phyloP scores from a whole-genome alignment of 1,139 yeast species.

The Barnettozyma hawaiiensis region DNA sequence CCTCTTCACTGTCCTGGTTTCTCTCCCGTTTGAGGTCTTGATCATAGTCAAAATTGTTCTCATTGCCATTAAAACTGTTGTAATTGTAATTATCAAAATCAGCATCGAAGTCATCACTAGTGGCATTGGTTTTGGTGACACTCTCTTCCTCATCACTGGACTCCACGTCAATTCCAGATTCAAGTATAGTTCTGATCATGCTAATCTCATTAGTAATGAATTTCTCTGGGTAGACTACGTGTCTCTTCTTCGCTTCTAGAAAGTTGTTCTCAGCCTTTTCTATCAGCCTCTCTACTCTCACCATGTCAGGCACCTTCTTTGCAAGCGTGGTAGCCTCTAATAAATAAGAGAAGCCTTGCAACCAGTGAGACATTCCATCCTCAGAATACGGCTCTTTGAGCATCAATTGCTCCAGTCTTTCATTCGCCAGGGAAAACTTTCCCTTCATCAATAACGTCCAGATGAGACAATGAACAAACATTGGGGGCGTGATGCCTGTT shows the following conservation, averaged over 20 bases:
- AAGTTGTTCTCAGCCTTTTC: conserved; percentile 11
- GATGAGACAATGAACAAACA: conserved; percentile 11
- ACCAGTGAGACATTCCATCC: conserved; percentile 21
- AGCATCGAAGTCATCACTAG: background rate
- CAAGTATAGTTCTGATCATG: conserved; percentile 8
- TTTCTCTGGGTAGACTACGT: conserved; percentile 17
- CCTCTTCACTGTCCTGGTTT: conserved; percentile 1
- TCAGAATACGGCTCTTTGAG: conserved; percentile 15
- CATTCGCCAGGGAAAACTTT: conserved; percentile 16
- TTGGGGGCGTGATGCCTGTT: conserved; percentile 12
- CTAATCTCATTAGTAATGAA: conserved; percentile 13
- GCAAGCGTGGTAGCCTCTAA: conserved; percentile 15
- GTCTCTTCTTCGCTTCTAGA: conserved; percentile 7
- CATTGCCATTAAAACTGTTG: background rate
- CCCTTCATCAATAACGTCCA: conserved; percentile 20
- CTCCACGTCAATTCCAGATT: conserved; percentile 4
- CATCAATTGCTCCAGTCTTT: conserved; percentile 17
- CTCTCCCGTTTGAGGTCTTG: background rate
- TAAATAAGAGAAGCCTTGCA: conserved; percentile 22
- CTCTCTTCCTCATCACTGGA: background rate
- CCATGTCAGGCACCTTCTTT: background rate
- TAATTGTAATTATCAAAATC: background rate
- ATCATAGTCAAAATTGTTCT: background rate
- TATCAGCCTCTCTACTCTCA: conserved; percentile 14
- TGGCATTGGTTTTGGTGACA: background rate